phyloP scores from a whole-genome alignment of 1,139 yeast species.

The Scheffersomyces insectosa region DNA sequence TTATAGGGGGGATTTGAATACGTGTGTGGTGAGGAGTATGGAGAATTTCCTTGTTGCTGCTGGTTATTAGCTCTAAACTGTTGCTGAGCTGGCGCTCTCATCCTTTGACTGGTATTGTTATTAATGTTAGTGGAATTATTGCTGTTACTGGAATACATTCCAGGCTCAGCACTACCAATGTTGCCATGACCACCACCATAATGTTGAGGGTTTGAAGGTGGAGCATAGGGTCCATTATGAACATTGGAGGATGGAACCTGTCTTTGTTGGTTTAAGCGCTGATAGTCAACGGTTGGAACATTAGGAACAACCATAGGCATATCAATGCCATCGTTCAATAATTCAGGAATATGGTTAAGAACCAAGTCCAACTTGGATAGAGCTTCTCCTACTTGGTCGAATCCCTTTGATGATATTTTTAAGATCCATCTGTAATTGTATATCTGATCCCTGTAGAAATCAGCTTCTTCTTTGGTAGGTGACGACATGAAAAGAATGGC shows the following conservation, averaged over 20 bases:
- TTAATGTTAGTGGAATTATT: conserved; percentile 1
- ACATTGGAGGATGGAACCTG: background rate
- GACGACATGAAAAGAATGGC: conserved; percentile 71
- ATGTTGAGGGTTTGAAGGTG: conserved; percentile 4
- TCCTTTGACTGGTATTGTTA: conserved; percentile 1
- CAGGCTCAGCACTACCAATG: background rate
- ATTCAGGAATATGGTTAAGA: conserved; percentile 65
- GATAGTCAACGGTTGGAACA: conserved; percentile 29
- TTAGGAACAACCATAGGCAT: conserved; percentile 41
- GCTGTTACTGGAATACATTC: conserved; percentile 1
- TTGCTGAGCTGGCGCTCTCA: background rate
- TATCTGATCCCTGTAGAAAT: conserved; percentile 63
- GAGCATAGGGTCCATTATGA: background rate
- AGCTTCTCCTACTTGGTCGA: conserved; percentile 73
- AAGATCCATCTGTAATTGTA: conserved; percentile 75
- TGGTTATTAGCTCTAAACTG: conserved; percentile 4
- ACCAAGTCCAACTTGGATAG: conserved; percentile 65
- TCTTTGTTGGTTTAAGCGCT: conserved; percentile 8
- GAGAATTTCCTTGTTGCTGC: conserved; percentile 14
- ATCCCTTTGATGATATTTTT: conserved; percentile 70
- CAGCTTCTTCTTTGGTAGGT: conserved; percentile 58
- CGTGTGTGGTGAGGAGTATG: conserved; percentile 25
- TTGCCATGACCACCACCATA: background rate
- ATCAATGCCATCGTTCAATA: conserved; percentile 48
- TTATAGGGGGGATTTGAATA: conserved; percentile 13